phyloP scores from a whole-genome alignment of 441 rosid species.

The Cnidoscolus chayamansa region DNA sequence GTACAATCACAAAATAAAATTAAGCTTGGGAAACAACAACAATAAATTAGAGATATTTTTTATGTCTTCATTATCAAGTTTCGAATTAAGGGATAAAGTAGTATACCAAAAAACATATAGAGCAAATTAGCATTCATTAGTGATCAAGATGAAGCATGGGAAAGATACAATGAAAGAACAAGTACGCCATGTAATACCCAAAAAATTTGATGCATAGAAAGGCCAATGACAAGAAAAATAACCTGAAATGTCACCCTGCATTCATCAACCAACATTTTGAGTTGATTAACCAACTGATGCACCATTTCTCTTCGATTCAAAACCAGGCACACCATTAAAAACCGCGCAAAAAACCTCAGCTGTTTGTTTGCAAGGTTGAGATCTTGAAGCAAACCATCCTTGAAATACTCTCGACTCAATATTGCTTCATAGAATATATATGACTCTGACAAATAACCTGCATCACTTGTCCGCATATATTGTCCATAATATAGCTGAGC shows the following conservation, averaged over 20 bases:
- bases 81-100: neutral
- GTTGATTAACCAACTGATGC: conserved; percentile 76
- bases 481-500: conserved; percentile 97
- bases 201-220: neutral
- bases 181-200: neutral
- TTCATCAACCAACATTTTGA: conserved; percentile 78
- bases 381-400: conserved; percentile 77
- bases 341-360: conserved; percentile 82
- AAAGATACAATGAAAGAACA: neutral
- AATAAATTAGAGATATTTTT: neutral
- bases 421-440: conserved; percentile 89
- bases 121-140: neutral
- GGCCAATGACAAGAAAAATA: conserved; percentile 3
- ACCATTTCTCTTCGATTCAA: conserved; percentile 76
- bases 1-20: neutral
- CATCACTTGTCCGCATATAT: conserved; percentile 88
- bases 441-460: conserved; percentile 71
- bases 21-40: neutral
- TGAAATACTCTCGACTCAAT: conserved; percentile 78
- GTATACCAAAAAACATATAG: neutral
- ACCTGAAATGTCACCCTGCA: conserved; percentile 94
- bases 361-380: conserved; percentile 85
- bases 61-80: neutral
- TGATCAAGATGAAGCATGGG: neutral
- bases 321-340: conserved; percentile 88